A percentile compares a stretch with the other conserved stretches of the same genome.
Conservation (phyloP, 176 grass and related monocot genomes). For the Carex scoparia region DNA sequence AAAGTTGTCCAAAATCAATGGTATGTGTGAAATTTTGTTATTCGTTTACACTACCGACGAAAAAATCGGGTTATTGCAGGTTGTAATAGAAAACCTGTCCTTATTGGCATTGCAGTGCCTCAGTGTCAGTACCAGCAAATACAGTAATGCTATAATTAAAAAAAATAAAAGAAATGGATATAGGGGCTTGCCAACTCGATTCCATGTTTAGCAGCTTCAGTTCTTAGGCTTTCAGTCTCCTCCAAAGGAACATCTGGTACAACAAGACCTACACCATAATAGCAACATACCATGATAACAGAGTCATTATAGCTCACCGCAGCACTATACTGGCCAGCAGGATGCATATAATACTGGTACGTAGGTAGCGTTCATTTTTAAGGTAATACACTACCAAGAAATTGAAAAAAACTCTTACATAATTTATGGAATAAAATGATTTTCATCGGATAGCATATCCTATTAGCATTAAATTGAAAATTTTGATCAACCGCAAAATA, state of each 20-base stretch:
- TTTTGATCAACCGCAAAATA: neutral
- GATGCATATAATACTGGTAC: neutral
- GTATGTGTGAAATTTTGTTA: too few species aligned
- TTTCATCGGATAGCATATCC: neutral
- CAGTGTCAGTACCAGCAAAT: conserved; percentile 43
- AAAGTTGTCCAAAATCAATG: too few species aligned
- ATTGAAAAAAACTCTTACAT: neutral
- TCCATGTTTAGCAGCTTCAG: conserved; percentile 75
- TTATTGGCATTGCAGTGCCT: neutral
- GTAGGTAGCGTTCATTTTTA: neutral
- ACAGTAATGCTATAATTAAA: neutral
- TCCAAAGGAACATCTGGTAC: conserved; percentile 97
- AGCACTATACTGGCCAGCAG: neutral
- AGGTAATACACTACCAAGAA: neutral
- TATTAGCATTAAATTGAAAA: neutral
- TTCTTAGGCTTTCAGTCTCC: conserved; percentile 77
- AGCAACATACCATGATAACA: neutral
- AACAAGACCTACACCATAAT: conserved; percentile 64
- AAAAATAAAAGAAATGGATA: neutral
- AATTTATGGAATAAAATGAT: neutral
- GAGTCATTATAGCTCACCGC: neutral
- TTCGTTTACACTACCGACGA: too few species aligned
- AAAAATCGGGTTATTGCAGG: neutral
- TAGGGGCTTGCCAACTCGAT: conserved; percentile 42
- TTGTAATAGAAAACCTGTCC: neutral